These are phyloP conservation scores for Kodamaea derodonti DNA, from an alignment of 1,139 yeast species.

Conservation along the genomic window DNA sequence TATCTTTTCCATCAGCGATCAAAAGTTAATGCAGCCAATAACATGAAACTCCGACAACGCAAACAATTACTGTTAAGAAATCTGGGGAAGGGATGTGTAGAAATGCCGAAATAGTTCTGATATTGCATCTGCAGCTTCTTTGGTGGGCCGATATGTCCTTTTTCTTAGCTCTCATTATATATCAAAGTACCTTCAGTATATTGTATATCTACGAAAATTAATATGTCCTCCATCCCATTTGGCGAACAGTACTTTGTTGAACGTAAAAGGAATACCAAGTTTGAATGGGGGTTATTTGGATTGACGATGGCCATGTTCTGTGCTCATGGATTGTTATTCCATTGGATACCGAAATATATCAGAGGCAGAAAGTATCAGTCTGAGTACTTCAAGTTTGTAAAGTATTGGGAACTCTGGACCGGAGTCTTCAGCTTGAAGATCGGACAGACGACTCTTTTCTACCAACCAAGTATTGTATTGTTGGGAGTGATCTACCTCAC, in stretches of 20 bases:
- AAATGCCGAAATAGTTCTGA: too few species aligned
- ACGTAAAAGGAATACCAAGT: slow-evolving; percentile 28
- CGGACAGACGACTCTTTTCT: slow-evolving; percentile 19
- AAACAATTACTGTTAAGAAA: too few species aligned
- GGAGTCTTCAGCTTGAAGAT: slow-evolving; percentile 20
- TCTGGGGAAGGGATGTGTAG: too few species aligned
- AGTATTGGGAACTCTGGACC: slow-evolving; percentile 27
- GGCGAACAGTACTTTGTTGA: slow-evolving; percentile 35
- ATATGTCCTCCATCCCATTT: slow-evolving; percentile 21
- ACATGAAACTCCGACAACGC: slow-evolving; percentile 1
- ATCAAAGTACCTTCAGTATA: not conserved
- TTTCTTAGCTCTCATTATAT: not conserved
- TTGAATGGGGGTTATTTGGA: slow-evolving; percentile 35
- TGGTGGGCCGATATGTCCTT: slow-evolving; percentile 1
- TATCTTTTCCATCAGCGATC: slow-evolving; percentile 49
- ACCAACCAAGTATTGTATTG: slow-evolving; percentile 41
- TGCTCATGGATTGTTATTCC: slow-evolving; percentile 38
- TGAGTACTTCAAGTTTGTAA: slow-evolving; percentile 23
- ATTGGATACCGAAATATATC: slow-evolving; percentile 37
- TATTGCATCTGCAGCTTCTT: too few species aligned
- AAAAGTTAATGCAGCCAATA: slow-evolving; percentile 40
- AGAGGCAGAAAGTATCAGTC: slow-evolving; percentile 11
- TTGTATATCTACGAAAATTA: not conserved
- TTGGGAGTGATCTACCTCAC: slow-evolving; percentile 24
- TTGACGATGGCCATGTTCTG: slow-evolving; percentile 24